Evolutionary conservation across 257 asterid species (phyloP).

Genomic region (Penstemon eatonii): DNA sequence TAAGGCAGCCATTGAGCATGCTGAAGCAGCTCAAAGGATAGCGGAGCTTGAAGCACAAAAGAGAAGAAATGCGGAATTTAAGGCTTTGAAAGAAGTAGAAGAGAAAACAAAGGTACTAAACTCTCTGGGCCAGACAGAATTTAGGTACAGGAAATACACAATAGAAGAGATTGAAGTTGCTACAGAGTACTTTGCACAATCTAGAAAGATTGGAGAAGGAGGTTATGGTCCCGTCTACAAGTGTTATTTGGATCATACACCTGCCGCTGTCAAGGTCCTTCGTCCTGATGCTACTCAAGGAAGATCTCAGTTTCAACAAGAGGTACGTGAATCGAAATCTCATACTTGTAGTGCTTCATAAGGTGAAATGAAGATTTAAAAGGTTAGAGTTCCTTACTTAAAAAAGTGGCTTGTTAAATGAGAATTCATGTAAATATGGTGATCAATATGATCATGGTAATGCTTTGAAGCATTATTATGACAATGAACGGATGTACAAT

Average conservation of each 20-base stretch:
- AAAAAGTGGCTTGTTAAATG: neutral
- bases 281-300: conserved; percentile 47
- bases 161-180: conserved; percentile 49
- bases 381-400: neutral
- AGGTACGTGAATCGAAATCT: conserved; percentile 24
- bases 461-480: too few species aligned
- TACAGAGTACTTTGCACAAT: conserved; percentile 37
- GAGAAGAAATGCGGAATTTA: conserved; percentile 29
- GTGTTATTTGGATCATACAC: conserved; percentile 43
- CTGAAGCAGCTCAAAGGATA: conserved; percentile 31
- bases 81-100: conserved; percentile 21
- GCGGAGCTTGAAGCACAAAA: conserved; percentile 32
- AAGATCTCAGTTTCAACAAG: conserved; percentile 45
- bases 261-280: conserved; percentile 46
- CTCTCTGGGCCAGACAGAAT: conserved; percentile 19
- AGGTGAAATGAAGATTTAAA: neutral
- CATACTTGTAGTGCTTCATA: neutral
- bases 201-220: conserved; percentile 50
- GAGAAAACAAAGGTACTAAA: neutral
- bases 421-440: too few species aligned
- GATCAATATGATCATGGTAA: too few species aligned
- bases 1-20: conserved; percentile 46
- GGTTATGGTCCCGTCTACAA: conserved; percentile 46
- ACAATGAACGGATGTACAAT: too few species aligned
- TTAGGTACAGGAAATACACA: conserved; percentile 39